Conservation (phyloP, 345 rosid genomes). For the Arabis alpina region DNA sequence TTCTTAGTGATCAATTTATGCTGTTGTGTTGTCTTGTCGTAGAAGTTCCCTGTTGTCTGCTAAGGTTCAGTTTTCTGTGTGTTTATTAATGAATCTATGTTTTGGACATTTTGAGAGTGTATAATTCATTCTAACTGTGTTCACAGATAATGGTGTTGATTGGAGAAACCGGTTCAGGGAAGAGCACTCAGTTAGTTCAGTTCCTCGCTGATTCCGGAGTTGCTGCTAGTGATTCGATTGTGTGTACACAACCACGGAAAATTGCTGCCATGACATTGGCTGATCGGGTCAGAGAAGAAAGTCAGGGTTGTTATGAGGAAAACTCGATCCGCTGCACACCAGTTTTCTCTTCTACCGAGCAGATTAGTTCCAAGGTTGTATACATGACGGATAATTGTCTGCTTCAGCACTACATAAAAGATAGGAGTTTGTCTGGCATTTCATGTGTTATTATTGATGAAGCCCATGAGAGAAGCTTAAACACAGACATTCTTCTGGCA, state of each 20-base stretch:
- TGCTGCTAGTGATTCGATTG: slow-evolving; percentile 57
- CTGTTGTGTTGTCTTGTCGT: slow-evolving; percentile 17
- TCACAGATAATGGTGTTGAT: slow-evolving; percentile 70
- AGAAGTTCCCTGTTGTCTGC: slow-evolving; percentile 23
- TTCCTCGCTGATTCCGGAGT: slow-evolving; percentile 88
- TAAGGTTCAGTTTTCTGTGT: slow-evolving; percentile 8
- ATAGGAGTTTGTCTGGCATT: slow-evolving; percentile 68
- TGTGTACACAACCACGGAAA: slow-evolving; percentile 91
- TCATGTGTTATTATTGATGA: slow-evolving; percentile 85
- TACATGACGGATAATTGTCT: slow-evolving; percentile 90
- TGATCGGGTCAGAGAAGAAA: slow-evolving; percentile 76
- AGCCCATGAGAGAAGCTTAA: slow-evolving; percentile 97
- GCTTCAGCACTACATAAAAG: slow-evolving; percentile 72
- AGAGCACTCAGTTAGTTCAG: slow-evolving; percentile 92
- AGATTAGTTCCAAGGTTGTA: slow-evolving; percentile 60
- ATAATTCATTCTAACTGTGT: slow-evolving; percentile 14
- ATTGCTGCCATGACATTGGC: slow-evolving; percentile 82
- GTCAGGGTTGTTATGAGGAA: slow-evolving; percentile 67
- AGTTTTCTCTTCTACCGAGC: slow-evolving; percentile 62
- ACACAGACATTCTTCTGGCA: slow-evolving; percentile 88
- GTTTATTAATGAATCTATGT: slow-evolving; percentile 7
- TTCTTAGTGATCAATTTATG: slow-evolving; percentile 1
- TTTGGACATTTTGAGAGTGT: slow-evolving; percentile 11
- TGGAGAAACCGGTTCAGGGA: slow-evolving; percentile 98
- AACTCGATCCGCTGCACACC: slow-evolving; percentile 56